Evolutionary conservation across 192 early-diverging fungal species (phyloP), one percentile per base, ranked within the genome.

Genomic region (Endogone sp.): DNA sequence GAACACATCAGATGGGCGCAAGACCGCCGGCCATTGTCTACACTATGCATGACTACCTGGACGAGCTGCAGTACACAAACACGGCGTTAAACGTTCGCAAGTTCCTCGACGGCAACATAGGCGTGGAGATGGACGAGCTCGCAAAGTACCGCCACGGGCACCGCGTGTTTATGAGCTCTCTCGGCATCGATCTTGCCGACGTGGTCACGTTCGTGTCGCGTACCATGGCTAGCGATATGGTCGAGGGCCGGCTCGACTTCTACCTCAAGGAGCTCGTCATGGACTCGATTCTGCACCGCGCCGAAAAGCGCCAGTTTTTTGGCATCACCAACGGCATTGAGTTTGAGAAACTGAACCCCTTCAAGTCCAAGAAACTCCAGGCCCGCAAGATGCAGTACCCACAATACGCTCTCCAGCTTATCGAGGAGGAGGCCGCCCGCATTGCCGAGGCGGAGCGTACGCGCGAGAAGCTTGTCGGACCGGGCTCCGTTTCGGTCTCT

Each of bases 11-110:
- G 3, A 71, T 82, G 62, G 81, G 79, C 26, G 67, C 75, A 3
- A 64, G 71, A 8, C 74, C 78, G 0, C 83, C 85, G 56, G 69
- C 83, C 3, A 62, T 86, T 29, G 71, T 86, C 9, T 86, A 86
- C 63, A 86, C 85, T 6, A 66, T 86, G 68, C 85, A 86, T 65
- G 85, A 86, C 65, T 86, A 86, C 67, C 60, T 82, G 25, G 85
- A 86, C 55, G 85, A 86, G 60, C 71, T 84, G 6, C 75, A 81
- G 58, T 85, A 86, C 64, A 80, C 83, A 11, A 85, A 84, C 58
- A 71, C 73, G 11, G 62, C 83, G 3, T 69, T 31, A 1, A 86
- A 84, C 56, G 76, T 84, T 2, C 67, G 76, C 44, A 83, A 80
- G 31, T 86, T 86, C 44, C 73, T 79, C 60, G 79, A 80, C 22